A percentile compares a stretch with the other conserved stretches of the same genome.
Evolutionary conservation across 257 asterid species (phyloP).

Genomic region (Fraxinus pennsylvanica): DNA sequence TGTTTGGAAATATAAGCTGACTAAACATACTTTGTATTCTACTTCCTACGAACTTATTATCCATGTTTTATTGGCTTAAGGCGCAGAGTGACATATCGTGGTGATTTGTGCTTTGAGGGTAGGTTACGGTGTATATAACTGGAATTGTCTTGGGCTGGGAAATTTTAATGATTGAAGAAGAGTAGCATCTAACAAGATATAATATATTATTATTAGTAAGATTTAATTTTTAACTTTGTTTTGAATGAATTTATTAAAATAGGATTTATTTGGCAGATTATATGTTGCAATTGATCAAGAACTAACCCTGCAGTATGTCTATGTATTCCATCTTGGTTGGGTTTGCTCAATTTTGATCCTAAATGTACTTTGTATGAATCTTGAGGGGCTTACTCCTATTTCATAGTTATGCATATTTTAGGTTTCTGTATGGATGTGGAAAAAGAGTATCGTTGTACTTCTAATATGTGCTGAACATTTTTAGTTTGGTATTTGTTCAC

Average conservation of each 20-base stretch:
- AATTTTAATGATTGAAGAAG: background rate
- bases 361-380: background rate
- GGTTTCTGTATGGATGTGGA: background rate
- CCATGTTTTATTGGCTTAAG: background rate
- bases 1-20: background rate
- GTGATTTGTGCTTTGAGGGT: too few relatives aligned
- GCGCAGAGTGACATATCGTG: background rate
- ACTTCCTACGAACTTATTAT: too few relatives aligned
- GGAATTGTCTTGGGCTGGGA: background rate
- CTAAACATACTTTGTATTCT: too few relatives aligned
- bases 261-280: too few relatives aligned
- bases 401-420: background rate
- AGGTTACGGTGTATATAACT: background rate
- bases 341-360: background rate
- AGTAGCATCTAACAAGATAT: background rate
- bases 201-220: background rate
- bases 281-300: background rate
- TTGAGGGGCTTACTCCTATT: background rate
- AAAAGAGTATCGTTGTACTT: background rate
- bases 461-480: background rate
- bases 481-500: background rate
- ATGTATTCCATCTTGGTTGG: background rate
- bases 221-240: too few relatives aligned
- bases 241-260: too few relatives aligned
- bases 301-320: background rate